Conservation (phyloP, 2,329 filamentous ascomycete species). For the Colletotrichum tanaceti region DNA sequence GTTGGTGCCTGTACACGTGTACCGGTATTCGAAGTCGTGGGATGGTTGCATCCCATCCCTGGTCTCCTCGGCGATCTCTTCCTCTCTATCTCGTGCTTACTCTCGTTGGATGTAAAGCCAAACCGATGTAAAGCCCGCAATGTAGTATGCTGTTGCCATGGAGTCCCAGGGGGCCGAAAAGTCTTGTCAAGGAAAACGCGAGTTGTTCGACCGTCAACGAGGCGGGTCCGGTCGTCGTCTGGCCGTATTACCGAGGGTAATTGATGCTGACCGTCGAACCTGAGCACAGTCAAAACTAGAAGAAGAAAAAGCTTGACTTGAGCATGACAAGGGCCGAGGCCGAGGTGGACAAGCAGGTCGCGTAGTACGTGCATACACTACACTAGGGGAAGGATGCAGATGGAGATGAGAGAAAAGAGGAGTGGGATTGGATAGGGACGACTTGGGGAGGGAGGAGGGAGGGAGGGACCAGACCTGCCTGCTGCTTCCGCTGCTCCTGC, state of each 20-base stretch:
- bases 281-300: neutral
- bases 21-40: neutral
- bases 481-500: too few species aligned
- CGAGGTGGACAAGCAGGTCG: too few species aligned
- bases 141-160: too few species aligned
- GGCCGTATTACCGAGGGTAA: neutral
- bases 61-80: too few species aligned
- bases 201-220: neutral
- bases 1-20: neutral
- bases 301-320: conserved; percentile 18
- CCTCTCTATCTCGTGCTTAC: too few species aligned
- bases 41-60: neutral
- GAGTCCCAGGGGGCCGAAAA: too few species aligned
- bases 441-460: too few species aligned
- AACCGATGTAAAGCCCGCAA: too few species aligned
- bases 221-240: neutral
- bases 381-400: too few species aligned
- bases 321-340: conserved; percentile 10
- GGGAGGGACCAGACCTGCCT: too few species aligned
- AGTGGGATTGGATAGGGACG: neutral
- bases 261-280: neutral
- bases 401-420: neutral
- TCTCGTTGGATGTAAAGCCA: too few species aligned
- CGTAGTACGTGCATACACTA: too few species aligned
- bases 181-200: neutral